Conservation (phyloP, 2,329 filamentous ascomycete genomes). For the Lasiodiplodia gonubiensis region DNA sequence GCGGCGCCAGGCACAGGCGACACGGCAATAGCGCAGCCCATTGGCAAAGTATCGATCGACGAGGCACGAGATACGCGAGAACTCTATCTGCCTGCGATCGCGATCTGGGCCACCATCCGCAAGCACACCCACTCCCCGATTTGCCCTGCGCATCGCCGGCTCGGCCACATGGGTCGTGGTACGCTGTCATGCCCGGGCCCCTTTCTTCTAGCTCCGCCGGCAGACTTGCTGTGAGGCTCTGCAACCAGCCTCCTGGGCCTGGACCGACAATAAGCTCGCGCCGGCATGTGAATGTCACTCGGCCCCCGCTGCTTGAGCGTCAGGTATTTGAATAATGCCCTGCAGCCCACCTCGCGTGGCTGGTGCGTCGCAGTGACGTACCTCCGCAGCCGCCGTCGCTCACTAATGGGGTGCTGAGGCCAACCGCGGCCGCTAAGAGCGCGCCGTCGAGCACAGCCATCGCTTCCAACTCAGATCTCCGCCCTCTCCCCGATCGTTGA, state of each 20-base stretch:
- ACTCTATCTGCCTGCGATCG: constrained; percentile 22
- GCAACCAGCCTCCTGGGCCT: neutral
- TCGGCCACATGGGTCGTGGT: constrained; percentile 6
- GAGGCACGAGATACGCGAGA: constrained; percentile 21
- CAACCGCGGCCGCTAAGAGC: neutral
- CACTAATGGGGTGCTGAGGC: neutral
- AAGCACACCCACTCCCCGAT: constrained; percentile 11
- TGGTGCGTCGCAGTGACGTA: constrained; percentile 3
- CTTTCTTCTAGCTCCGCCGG: neutral
- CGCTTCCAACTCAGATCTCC: neutral
- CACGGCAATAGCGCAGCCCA: neutral
- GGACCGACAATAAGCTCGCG: constrained; percentile 1
- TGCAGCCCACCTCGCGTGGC: neutral
- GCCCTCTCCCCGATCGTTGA: neutral
- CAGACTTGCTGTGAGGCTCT: neutral
- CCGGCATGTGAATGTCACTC: constrained; percentile 10
- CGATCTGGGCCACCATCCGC: constrained; percentile 5
- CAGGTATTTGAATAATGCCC: neutral
- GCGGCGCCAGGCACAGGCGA: neutral
- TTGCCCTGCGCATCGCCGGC: constrained; percentile 6
- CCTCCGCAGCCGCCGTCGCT: neutral
- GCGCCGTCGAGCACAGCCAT: neutral
- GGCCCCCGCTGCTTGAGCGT: too few species aligned
- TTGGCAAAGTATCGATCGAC: constrained; percentile 7
- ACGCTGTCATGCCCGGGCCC: neutral